A percentile compares a stretch with the other conserved stretches of the same genome.
Evolutionary conservation across 345 rosid genomes (phyloP).

Genomic region (Pistacia vera): DNA sequence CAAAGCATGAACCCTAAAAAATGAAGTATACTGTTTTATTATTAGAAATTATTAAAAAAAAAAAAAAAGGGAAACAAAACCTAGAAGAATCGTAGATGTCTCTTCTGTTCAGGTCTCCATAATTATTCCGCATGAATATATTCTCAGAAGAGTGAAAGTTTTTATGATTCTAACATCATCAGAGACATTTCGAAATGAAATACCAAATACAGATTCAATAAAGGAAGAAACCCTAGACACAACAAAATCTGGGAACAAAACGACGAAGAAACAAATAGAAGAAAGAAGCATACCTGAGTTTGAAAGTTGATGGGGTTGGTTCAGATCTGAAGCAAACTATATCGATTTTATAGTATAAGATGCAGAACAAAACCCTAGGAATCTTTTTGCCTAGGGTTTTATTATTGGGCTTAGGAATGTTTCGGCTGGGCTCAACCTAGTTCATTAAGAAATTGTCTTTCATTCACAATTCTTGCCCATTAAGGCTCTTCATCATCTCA

Average conservation of each 20-base stretch:
- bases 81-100: slow-evolving; percentile 2
- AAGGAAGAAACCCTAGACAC: neutral
- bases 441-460: neutral
- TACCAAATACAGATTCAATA: too few species aligned
- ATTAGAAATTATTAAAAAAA: neutral
- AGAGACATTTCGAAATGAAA: slow-evolving; percentile 30
- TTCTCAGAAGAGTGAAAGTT: slow-evolving; percentile 62
- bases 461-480: too few species aligned
- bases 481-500: too few species aligned
- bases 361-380: slow-evolving; percentile 16
- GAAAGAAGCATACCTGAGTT: neutral
- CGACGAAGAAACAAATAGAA: neutral
- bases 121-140: slow-evolving; percentile 28
- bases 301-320: neutral
- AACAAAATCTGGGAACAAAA: neutral
- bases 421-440: too few species aligned
- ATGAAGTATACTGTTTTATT: neutral
- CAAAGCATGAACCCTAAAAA: neutral
- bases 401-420: neutral
- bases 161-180: slow-evolving; percentile 31
- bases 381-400: neutral
- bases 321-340: neutral
- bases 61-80: neutral
- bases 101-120: slow-evolving; percentile 70
- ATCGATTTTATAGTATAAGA: neutral